These are phyloP conservation scores for Penicillium maclennaniae DNA, from an alignment of 495 filamentous ascomycete species.

Conservation along the genomic window DNA sequence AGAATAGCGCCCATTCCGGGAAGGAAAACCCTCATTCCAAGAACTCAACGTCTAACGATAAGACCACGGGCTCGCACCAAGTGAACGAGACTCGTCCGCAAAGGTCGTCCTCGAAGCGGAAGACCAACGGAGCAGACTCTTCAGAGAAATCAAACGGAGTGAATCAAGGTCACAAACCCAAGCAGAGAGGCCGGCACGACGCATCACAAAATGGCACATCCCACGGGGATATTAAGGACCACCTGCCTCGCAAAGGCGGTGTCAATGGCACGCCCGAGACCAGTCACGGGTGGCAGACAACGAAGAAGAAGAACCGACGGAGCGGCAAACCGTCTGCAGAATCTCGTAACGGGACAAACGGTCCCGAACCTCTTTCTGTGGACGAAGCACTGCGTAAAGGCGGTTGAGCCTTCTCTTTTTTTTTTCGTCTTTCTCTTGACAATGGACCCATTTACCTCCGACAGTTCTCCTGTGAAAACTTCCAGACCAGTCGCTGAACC, in stretches of 20 bases:
- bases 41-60: conserved; percentile 31
- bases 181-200: conserved; percentile 35
- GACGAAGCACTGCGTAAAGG: conserved; percentile 51
- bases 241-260: conserved; percentile 36
- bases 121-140: conserved; percentile 30
- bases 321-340: conserved; percentile 35
- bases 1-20: conserved; percentile 17
- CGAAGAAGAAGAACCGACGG: conserved; percentile 46
- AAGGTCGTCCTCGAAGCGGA: conserved; percentile 25
- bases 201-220: conserved; percentile 14
- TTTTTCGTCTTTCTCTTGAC: background rate
- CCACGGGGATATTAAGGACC: conserved; percentile 26
- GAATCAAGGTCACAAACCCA: conserved; percentile 25
- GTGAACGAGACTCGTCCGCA: conserved; percentile 23
- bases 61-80: conserved; percentile 9
- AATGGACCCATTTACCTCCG: background rate
- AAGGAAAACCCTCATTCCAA: conserved; percentile 32
- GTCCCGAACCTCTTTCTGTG: conserved; percentile 41
- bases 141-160: conserved; percentile 38
- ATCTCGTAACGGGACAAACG: conserved; percentile 21
- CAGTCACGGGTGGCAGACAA: conserved; percentile 45
- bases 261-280: conserved; percentile 18
- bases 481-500: no score
- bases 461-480: background rate
- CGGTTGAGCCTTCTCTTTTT: conserved; percentile 27